These are phyloP conservation scores for Penicillium chermesinum DNA, from an alignment of 495 filamentous ascomycete species.

Conservation along the genomic window DNA sequence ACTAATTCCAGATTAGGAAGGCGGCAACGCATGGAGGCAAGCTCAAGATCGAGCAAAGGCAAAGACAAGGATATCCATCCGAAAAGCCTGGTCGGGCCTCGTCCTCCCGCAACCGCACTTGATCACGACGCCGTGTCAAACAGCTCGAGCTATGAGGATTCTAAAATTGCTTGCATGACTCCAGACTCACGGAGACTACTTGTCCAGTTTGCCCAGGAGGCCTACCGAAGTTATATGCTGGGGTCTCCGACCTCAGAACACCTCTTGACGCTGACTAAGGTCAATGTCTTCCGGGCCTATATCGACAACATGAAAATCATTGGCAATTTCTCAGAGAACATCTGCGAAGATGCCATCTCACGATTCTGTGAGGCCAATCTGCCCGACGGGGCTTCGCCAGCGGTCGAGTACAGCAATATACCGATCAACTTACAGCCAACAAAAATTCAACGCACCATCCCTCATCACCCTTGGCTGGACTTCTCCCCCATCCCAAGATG, in stretches of 20 bases:
- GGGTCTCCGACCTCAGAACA: constrained; percentile 33
- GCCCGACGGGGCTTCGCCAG: background rate
- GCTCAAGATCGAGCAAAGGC: constrained; percentile 6
- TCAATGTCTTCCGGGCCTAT: constrained; percentile 42
- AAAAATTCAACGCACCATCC: constrained; percentile 30
- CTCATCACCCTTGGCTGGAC: constrained; percentile 52
- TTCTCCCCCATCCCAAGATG: constrained; percentile 44
- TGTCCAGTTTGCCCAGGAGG: constrained; percentile 21
- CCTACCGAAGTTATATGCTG: constrained; percentile 26
- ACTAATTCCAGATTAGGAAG: constrained; percentile 8
- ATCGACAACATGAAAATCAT: constrained; percentile 12
- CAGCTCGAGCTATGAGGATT: background rate
- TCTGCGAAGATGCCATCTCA: constrained; percentile 32
- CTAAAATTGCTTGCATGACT: background rate
- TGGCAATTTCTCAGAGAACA: constrained; percentile 17
- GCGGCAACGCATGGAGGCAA: constrained; percentile 7
- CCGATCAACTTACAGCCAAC: constrained; percentile 46
- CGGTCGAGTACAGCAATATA: constrained; percentile 8
- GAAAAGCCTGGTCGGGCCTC: constrained; percentile 9
- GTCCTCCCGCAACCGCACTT: background rate
- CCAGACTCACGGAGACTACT: constrained; percentile 9
- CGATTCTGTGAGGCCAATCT: constrained; percentile 17
- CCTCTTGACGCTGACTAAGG: constrained; percentile 36
- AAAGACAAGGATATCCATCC: constrained; percentile 12
- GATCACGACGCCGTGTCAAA: background rate